Base-by-base conservation (phyloP, 345 rosid species). In the Nephelium lappaceum region DNA sequence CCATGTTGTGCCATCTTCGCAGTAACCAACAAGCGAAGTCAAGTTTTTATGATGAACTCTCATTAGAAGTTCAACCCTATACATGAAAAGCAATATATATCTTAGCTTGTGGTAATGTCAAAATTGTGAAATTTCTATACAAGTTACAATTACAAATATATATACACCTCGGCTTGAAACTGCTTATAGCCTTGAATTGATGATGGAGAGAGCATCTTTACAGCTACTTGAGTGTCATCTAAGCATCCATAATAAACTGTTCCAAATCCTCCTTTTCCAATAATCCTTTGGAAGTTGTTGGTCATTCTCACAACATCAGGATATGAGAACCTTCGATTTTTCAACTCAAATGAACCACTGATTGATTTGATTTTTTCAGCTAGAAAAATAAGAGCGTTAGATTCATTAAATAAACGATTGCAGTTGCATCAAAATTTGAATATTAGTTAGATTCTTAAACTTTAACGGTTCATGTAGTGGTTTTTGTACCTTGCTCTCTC, bases 261-360 rank as follows among this genome's bases (percentile, higher is more conserved):
- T 67, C 82, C 82, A 66, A 76, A 81, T 38, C 82, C 86, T 75
- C 86, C 82, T 69, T 84, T 71, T 16, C 86, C 86, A 39, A 81
- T 27, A 39, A 60, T 51, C 25, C 51, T 77, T 31, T 58, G 39
- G 38, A 84, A 84, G 73, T 75, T 84, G 14, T 81, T 69, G 19
- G 86, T 81, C 6, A 78, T 81, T 14, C 27, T 71, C 27, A 60
- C 27, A 14, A 84, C 60, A 61, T 81, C 84, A 45, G 74, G 18
- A 67, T 78, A 71, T 5, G 77, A 47, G 24, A 51, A 76, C 12
- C 74, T 53, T 51, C 67, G 16, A 36, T 77, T 85, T 74, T 84
- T 82, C 65, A 72, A 62, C 42, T 69, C 80, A 53, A 78, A 66
- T 11, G 53, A 68, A 14, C 6, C 62, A 11, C 60, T 49, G 61